Evolutionary conservation across 108 stramenopile species (phyloP).

Genomic region (Nitzschia inconspicua): DNA sequence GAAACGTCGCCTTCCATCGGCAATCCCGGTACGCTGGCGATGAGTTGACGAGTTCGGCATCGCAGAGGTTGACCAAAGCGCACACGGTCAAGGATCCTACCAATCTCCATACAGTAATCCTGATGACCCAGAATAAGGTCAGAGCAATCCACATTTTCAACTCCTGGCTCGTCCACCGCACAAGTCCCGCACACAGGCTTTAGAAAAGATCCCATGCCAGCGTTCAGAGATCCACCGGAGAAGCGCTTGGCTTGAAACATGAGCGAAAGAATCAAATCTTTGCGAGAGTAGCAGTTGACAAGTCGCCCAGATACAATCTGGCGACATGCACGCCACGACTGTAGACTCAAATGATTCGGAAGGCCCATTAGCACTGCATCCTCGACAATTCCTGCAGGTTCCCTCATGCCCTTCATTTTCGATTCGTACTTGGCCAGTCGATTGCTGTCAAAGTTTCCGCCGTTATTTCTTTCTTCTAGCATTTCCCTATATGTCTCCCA

Average conservation of each 20-base stretch:
- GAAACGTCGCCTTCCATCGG: no score
- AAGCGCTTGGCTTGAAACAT: conserved; percentile 90
- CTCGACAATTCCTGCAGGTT: conserved; percentile 87
- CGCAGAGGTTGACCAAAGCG: conserved; percentile 64
- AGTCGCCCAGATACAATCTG: conserved; percentile 86
- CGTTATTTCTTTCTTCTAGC: conserved; percentile 5
- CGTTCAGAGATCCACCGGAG: conserved; percentile 34
- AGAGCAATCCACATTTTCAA: conserved; percentile 79
- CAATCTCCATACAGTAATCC: conserved; percentile 62
- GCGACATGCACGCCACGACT: conserved; percentile 84
- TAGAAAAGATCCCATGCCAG: conserved; percentile 25
- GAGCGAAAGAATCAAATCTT: conserved; percentile 89
- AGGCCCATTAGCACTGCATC: conserved; percentile 86
- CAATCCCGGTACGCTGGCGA: no score
- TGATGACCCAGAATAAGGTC: conserved; percentile 67
- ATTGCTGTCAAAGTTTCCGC: conserved; percentile 2
- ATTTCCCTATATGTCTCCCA: conserved; percentile 67
- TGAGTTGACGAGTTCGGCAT: no score
- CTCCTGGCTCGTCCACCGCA: conserved; percentile 59
- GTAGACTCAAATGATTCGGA: conserved; percentile 72
- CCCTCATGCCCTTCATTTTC: conserved; percentile 55
- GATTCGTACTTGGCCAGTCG: conserved; percentile 22
- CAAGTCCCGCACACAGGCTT: conserved; percentile 80
- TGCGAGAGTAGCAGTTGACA: conserved; percentile 90
- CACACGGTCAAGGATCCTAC: conserved; percentile 64